Evolutionary conservation across 2,329 filamentous ascomycete genomes (phyloP), one percentile per base, ranked within the genome.

Genomic region (Trichoderma sp.): DNA sequence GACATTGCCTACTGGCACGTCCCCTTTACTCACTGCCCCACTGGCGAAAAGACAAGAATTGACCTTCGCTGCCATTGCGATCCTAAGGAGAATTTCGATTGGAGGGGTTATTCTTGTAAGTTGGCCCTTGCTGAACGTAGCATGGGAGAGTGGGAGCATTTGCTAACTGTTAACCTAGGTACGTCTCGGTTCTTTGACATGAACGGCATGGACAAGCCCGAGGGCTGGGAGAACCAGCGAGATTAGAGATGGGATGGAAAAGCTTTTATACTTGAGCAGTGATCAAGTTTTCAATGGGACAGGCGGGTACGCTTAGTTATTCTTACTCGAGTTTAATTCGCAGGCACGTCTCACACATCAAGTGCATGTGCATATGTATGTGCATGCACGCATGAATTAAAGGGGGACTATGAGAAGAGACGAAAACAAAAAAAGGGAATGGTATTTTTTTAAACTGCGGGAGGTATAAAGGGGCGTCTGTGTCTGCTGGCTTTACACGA

Each of bases 1-100:
- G 95, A 99, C 79, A 99, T 99, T 78, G 95, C 93, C 73, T 99
- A 99, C 84, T 98, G 94, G 83, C 96, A 99, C 81, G 93, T 98
- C 28, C 96, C 96, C 26, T 99, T 99, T 81, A 98, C 95, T 5
- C 96, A 99, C 83, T 99, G 96, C 83, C 96, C 96, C 3, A 97
- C 94, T 0, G 93, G 92, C 70, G 94, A 98, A 83, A 88, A 97
- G 83, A 90, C 88, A 69, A 90, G 95, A 75, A 82, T 95, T 70
- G 92, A 97, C 76, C 89, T 95, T 76, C 95, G 93, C 81, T 99
- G 96, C 83, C 92, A 95, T 82, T 99, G 96, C 84, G 94, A 99
- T 79, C 95, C 96, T 8, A 91, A 92, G 79, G 93, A 98, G 73
- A 99, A 99, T 86, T 99, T 99, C 86, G 96, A 99, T 83, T 99